These are phyloP conservation scores for Suhomyces xylopsoci DNA, from an alignment of 805 yeast genomes.

Conservation along the genomic window DNA sequence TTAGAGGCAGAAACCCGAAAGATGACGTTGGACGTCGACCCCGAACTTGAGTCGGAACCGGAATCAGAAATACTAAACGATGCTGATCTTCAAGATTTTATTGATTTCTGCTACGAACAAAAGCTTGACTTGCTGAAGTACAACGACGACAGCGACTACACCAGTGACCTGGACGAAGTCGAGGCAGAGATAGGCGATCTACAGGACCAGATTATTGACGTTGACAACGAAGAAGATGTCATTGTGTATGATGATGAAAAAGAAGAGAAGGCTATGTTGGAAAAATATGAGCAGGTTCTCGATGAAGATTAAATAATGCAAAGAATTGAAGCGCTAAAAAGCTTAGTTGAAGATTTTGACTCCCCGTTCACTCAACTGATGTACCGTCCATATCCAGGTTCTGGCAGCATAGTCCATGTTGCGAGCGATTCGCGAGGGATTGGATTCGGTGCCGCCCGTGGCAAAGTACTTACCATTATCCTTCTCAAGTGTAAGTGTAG, in stretches of 20 bases:
- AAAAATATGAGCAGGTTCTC: not conserved
- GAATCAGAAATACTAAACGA: not conserved
- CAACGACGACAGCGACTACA: conserved; percentile 10
- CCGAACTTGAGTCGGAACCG: not conserved
- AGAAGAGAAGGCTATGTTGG: conserved; percentile 5
- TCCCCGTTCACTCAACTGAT: conserved; percentile 51
- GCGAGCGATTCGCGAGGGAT: conserved; percentile 57
- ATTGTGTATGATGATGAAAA: conserved; percentile 9
- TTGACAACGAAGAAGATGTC: conserved; percentile 11
- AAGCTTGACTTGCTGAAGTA: conserved; percentile 4
- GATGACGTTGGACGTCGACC: not conserved
- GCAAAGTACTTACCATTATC: conserved; percentile 71
- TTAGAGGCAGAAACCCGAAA: not conserved
- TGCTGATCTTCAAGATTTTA: conserved; percentile 9
- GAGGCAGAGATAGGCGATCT: not conserved
- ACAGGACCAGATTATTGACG: conserved; percentile 9
- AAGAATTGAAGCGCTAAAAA: conserved; percentile 1
- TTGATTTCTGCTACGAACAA: conserved; percentile 6
- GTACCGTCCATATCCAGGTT: conserved; percentile 79
- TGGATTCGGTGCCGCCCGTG: conserved; percentile 54
- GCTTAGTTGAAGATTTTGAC: conserved; percentile 22
- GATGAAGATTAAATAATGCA: not conserved
- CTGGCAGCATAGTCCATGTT: conserved; percentile 58
- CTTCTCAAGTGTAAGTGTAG: conserved; percentile 42
- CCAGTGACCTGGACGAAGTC: conserved; percentile 1